Evolutionary conservation across 495 filamentous ascomycete species (phyloP).

Genomic region (Penicillium egyptiacum): DNA sequence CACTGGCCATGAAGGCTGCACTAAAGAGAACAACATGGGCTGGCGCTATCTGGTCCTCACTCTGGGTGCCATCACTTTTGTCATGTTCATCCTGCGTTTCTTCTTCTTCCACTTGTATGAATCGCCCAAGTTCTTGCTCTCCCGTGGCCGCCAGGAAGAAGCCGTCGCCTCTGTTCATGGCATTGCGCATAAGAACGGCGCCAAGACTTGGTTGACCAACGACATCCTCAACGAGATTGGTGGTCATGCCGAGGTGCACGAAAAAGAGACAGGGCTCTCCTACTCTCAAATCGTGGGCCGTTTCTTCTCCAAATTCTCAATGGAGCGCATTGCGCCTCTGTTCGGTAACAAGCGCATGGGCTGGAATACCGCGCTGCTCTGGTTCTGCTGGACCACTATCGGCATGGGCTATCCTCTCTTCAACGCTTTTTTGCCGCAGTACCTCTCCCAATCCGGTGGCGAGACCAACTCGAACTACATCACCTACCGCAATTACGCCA

Average conservation of each 20-base stretch:
- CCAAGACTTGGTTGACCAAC: conserved; percentile 53
- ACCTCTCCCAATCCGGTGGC: conserved; percentile 47
- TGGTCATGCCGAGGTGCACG: conserved; percentile 39
- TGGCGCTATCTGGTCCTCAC: conserved; percentile 77
- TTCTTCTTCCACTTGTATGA: conserved; percentile 77
- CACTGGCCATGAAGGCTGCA: conserved; percentile 49
- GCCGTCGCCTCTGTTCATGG: conserved; percentile 70
- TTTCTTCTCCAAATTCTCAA: conserved; percentile 56
- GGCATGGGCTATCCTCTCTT: conserved; percentile 60
- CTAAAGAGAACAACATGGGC: conserved; percentile 65
- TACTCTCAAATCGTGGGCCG: conserved; percentile 48
- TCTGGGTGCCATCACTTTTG: conserved; percentile 69
- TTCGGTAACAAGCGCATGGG: conserved; percentile 54
- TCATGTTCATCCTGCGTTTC: conserved; percentile 70
- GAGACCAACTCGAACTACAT: conserved; percentile 41
- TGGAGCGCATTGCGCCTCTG: conserved; percentile 52
- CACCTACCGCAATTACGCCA: conserved; percentile 62
- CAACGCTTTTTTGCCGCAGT: conserved; percentile 61
- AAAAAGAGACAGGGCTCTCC: conserved; percentile 35
- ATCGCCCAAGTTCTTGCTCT: conserved; percentile 78
- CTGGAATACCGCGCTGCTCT: conserved; percentile 49
- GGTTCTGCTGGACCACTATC: conserved; percentile 59
- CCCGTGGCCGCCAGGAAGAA: conserved; percentile 66
- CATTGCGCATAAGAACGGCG: conserved; percentile 54
- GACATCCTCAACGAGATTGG: conserved; percentile 57